Percentiles rank a stretch among this genome's conserved stretches.
These are phyloP conservation scores for Filosporella fistucella DNA, from an alignment of 495 filamentous ascomycete genomes.

Conservation along the genomic window DNA sequence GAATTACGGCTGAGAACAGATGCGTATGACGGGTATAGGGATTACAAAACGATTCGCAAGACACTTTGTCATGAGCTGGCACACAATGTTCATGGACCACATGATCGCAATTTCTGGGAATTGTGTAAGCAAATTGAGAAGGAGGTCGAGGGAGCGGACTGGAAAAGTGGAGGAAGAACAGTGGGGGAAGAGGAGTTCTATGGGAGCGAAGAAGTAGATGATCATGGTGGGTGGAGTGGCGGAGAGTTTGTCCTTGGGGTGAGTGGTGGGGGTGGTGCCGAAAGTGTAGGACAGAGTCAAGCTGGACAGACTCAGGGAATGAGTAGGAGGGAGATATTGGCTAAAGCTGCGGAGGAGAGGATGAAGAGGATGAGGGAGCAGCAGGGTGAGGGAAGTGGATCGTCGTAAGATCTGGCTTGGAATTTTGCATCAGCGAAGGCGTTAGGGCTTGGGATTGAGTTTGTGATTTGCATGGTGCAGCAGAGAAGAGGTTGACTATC, in stretches of 20 bases:
- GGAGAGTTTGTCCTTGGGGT: slow-evolving; percentile 82
- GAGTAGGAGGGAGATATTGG: slow-evolving; percentile 67
- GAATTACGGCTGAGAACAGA: slow-evolving; percentile 88
- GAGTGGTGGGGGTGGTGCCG: slow-evolving; percentile 26
- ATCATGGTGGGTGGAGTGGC: slow-evolving; percentile 83
- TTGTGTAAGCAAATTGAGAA: slow-evolving; percentile 78
- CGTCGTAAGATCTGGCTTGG: neutral
- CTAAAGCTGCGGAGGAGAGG: slow-evolving; percentile 71
- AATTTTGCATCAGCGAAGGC: neutral
- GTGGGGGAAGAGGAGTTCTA: slow-evolving; percentile 68
- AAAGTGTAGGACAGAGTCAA: slow-evolving; percentile 26
- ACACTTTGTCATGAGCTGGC: slow-evolving; percentile 94
- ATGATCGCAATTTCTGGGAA: slow-evolving; percentile 87
- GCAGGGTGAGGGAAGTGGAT: slow-evolving; percentile 4
- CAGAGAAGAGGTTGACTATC: too few species aligned
- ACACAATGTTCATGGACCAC: slow-evolving; percentile 80
- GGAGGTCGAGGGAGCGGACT: slow-evolving; percentile 79
- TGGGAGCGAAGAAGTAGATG: slow-evolving; percentile 50
- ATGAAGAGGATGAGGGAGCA: slow-evolving; percentile 46
- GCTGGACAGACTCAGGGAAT: slow-evolving; percentile 22
- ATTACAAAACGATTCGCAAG: slow-evolving; percentile 84
- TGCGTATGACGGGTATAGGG: slow-evolving; percentile 87
- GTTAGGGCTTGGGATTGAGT: too few species aligned
- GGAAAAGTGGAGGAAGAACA: slow-evolving; percentile 58
- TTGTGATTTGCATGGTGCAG: too few species aligned